Conservation (phyloP, 2,329 filamentous ascomycete species). For the Arthrocladium fulminans region DNA sequence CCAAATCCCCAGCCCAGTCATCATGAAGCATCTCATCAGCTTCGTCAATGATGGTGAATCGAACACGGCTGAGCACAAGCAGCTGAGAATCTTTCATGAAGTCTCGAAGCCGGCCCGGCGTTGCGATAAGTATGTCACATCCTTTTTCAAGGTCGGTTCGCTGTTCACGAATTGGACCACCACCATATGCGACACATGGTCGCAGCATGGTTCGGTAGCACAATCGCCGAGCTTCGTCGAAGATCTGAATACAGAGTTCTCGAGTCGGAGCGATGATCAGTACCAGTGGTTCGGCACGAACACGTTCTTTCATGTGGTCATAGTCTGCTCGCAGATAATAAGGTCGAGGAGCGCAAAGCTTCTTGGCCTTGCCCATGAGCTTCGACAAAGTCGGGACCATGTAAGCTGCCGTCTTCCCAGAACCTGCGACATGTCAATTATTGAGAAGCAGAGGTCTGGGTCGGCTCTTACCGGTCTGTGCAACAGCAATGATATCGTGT, state of each 20-base stretch:
- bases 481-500: conserved; percentile 76
- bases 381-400: conserved; percentile 80
- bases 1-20: conserved; percentile 71
- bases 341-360: conserved; percentile 69
- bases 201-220: conserved; percentile 94
- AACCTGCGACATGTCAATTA: conserved; percentile 50
- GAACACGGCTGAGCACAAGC: conserved; percentile 65
- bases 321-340: conserved; percentile 46
- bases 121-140: conserved; percentile 81
- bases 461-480: conserved; percentile 69
- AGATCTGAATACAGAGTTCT: conserved; percentile 88
- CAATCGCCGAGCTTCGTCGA: conserved; percentile 83
- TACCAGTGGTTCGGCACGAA: conserved; percentile 78
- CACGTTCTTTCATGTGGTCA: conserved; percentile 41
- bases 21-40: conserved; percentile 81
- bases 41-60: conserved; percentile 80
- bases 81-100: conserved; percentile 61
- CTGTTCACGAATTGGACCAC: conserved; percentile 63
- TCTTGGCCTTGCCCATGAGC: conserved; percentile 92
- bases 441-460: too few relatives aligned
- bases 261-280: conserved; percentile 78
- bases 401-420: conserved; percentile 92
- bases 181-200: conserved; percentile 82
- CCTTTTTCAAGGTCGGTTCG: conserved; percentile 66
- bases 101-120: conserved; percentile 76